These are phyloP conservation scores for Aphanomyces stellatus DNA, from an alignment of 352 stramenopile genomes.

Conservation along the genomic window DNA sequence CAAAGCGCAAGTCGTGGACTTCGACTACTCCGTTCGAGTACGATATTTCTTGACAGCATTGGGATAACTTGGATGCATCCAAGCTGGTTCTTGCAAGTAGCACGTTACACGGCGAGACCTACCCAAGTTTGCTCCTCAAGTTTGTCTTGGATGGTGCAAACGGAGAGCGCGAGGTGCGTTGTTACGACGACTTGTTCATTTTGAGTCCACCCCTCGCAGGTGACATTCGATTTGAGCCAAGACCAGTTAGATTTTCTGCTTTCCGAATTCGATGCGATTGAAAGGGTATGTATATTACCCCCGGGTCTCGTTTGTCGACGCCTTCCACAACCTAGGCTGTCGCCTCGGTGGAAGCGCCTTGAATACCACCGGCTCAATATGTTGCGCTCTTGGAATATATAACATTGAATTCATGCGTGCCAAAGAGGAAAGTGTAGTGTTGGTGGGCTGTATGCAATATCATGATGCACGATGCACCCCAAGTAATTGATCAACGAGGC, in stretches of 20 bases:
- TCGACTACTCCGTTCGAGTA: conserved; percentile 21
- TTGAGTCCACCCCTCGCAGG: background rate
- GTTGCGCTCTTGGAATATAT: too few species aligned
- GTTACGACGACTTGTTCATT: background rate
- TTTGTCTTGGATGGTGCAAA: background rate
- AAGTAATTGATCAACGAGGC: too few species aligned
- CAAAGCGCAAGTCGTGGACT: background rate
- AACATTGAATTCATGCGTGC: too few species aligned
- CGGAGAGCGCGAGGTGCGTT: background rate
- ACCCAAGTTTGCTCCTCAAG: conserved; percentile 5
- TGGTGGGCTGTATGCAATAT: too few species aligned
- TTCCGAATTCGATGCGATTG: conserved; percentile 12
- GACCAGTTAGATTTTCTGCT: background rate
- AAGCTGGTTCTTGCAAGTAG: conserved; percentile 17
- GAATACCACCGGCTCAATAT: too few species aligned
- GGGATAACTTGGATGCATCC: background rate
- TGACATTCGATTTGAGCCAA: conserved; percentile 5
- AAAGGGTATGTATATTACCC: background rate
- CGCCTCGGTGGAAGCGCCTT: too few species aligned
- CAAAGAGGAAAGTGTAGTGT: too few species aligned
- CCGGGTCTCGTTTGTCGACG: too few species aligned
- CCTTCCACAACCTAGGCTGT: too few species aligned
- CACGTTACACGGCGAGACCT: conserved; percentile 9
- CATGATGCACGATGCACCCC: too few species aligned
- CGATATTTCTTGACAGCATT: background rate